Base-by-base conservation (phyloP, 371 early-diverging fungal species). In the Coemansia sp. region DNA sequence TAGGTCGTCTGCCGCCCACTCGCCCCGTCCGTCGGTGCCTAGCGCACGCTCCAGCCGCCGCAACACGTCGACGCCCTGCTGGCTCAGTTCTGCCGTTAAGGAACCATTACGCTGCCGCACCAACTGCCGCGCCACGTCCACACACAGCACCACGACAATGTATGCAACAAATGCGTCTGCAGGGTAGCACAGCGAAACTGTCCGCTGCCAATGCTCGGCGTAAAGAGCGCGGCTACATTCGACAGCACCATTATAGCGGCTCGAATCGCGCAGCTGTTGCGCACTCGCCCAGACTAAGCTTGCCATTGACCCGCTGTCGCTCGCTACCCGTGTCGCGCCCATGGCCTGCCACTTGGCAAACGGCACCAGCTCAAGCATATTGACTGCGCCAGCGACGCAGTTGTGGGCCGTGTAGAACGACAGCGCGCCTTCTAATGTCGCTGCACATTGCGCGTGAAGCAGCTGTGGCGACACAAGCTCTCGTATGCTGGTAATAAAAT, bases 151-250 rank as follows among this genome's bases (percentile, higher is more conserved):
- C 31, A 58, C 35, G 5, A 62, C 3, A 1, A 51, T 31, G 40
- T 71, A 70, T 0, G 73, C 74, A 7, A 74, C 50, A 9, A 61
- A 57, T n/a, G 50, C 45, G 16, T 56, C 30, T 6, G 50, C 58
- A 1, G 74, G 72, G 20, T 31, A 59, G 47, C 74, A 57, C 55
- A 74, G 49, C n/a, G 73, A 56, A 5, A 72, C 40, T 0, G 66
- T 49, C 5, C 31, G 30, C 16, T 70, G 70, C 74, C 74, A 74
- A n/a, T 49, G 9, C n/a, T 13, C 32, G 2, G 40, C 26, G 39
- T 16, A 4, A 2, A 53, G 45, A 1, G 38, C 36, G 6, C 11
- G 20, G 11, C 38, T 26, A 26, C 26, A 26, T 26, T 26, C 26
- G 26, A 26, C 26, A 26, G 26, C 26, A 26, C 26, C 26, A 26